Evolutionary conservation across 257 asterid species (phyloP), one percentile per base, ranked within the genome.

Genomic region (Fraxinus pennsylvanica): DNA sequence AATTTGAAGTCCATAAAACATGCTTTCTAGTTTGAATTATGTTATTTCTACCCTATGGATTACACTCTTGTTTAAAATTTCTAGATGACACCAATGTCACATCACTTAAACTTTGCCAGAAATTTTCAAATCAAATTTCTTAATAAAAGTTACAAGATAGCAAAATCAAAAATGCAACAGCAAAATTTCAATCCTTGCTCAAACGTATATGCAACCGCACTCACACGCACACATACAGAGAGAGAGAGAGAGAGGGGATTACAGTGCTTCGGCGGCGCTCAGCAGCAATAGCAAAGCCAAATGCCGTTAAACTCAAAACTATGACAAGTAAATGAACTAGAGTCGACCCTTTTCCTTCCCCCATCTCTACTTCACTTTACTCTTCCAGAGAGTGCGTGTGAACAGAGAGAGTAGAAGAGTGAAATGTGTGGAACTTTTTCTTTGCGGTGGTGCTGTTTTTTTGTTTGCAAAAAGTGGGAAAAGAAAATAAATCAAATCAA

Each of bases 211-310:
- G 43, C 29, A 35, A 39, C 4, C 7, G 10, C 9, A 19, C 65
- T 5, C 33, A 32, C n/a, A 33, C 17, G 9, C 25, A 63, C 41
- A 7, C 13, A 50, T 13, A 38, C 0, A 32, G 35, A 32, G 35
- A 32, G 35, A 32, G 35, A 38, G 47, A 41, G 50, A 43, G 50
- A 43, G 50, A 70, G 68, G 54, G 38, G 3, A 17, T 83, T 89
- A 92, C 98, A 72, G 84, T 83, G 96, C 96, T 94, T 38, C 98
- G 89, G 50, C 98, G 97, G 36, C 94, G 96, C 76, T 92, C 98
- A 19, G 98, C 98, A 69, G 98, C 98, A 83, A 94, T 92, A 76
- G 98, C 68, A 77, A 94, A 94, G 35, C 96, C 98, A 78, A 94
- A 94, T 79, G 98, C 98, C 27, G 84, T 82, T 85, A 94, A 90